Evolutionary conservation across 2,329 filamentous ascomycete genomes (phyloP), one percentile per base, ranked within the genome.

Genomic region (Fonsecaea monophora): DNA sequence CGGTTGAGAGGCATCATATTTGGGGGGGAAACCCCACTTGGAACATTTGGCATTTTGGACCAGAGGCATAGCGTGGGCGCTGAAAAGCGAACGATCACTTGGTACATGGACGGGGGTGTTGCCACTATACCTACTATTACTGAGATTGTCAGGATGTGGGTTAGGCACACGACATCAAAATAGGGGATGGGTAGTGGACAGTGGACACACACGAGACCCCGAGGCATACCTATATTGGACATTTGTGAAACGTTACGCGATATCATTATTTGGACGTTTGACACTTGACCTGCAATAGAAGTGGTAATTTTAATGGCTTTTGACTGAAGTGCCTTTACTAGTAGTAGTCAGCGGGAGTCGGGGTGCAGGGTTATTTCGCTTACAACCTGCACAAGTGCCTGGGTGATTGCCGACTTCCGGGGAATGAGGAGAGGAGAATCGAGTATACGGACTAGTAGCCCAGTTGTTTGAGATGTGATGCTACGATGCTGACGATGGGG

Each of bases 1-100:
- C n/a, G 2, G 15, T 0, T 25, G 25, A 25, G 32, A 9, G 38
- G 34, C 25, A 35, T 60, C 45, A 54, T 13, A 42, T 21, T 18
- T 21, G 38, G 25, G 25, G 25, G 25, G 25, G 25, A 15, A 13
- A 40, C 48, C 48, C 25, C 25, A 25, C 25, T 25, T 25, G 25
- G 25, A 25, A 25, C 32, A 18, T 61, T 42, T 61, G 59, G 18
- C 15, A 25, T 25, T 61, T 54, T 35, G 45, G 58, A 42, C 9
- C 12, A 21, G 32, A 58, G 45, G 53, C 63, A 65, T 65, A 62
- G 63, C 63, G 63, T 30, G 18, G 63, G 58, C 63, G 53, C 32
- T 38, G 18, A 57, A 62, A 61, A 40, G 25, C 25, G 25, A 25
- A 25, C 25, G 25, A 25, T 25, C 25, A 25, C 25, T 25, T n/a